Base-by-base conservation (phyloP, 2,329 filamentous ascomycete genomes). In the Thermoascus crustaceus region DNA sequence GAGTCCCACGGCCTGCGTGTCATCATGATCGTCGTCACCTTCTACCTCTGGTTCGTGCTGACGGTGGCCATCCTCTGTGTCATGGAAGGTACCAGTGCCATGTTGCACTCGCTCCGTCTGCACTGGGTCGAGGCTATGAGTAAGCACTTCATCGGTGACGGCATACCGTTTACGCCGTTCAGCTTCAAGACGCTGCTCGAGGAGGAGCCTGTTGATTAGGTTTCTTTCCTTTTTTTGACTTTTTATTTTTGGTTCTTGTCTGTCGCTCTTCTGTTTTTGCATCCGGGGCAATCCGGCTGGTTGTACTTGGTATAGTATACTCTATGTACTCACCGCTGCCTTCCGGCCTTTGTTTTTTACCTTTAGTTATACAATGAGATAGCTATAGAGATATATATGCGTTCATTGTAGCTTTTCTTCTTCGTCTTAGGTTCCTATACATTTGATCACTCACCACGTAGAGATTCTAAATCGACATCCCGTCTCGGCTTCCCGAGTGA, bases 81-180 rank as follows among this genome's bases (percentile, higher is more conserved):
- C 51, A 95, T 95, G 88, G 88, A 95, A 61, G 88, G 88, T 46
- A 94, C 89, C 20, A 89, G 83, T 64, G 88, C 88, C 52, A 95
- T 95, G 88, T 72, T 94, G 67, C 87, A 94, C 68, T 85, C 81
- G 41, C 74, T 95, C 49, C 77, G 88, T 71, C 69, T 95, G 55
- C 88, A 94, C 51, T 95, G 88, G 88, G 88, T 95, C 44, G 89
- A 95, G 64, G 89, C 88, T 11, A 95, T 95, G 78, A 93, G 85
- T 67, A 94, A 94, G 70, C 89, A 94, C 70, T 93, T 93, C 63
- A 80, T 94, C 58, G 91, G 91, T 54, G 83, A 85, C 40, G 88
- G 88, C 35, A 78, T 87, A 62, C 73, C 86, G 2, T 95, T 95
- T 63, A 72, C 80, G 54, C 88, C 88, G 4, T 94, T 95, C 59